Evolutionary conservation across 306 rosid genomes (phyloP).

Genomic region (Glycine tomentella): DNA sequence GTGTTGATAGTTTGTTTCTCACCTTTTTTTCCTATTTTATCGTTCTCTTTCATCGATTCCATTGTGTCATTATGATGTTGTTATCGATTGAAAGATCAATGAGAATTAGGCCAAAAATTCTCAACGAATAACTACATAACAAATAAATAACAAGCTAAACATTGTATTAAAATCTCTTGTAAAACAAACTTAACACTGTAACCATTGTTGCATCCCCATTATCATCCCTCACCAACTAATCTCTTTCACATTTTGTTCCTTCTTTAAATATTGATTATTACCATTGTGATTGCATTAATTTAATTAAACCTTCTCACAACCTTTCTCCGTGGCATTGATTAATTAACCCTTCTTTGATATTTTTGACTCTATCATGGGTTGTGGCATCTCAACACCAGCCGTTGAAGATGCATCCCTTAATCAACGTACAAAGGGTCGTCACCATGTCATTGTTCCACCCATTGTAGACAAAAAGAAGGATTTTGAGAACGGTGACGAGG

Average conservation of each 20-base stretch:
- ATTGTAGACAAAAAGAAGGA: neutral
- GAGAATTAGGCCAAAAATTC: neutral
- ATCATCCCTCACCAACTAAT: neutral
- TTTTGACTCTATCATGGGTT: slow-evolving; percentile 58
- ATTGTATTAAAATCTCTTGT: neutral
- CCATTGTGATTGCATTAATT: neutral
- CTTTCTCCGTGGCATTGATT: neutral
- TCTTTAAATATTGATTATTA: slow-evolving; percentile 6
- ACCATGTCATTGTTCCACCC: neutral
- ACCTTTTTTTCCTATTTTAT: neutral
- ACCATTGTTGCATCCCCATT: slow-evolving; percentile 38
- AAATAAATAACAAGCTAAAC: slow-evolving; percentile 26
- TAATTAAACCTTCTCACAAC: neutral
- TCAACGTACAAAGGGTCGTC: neutral
- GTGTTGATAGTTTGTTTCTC: neutral
- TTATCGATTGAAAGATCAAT: neutral
- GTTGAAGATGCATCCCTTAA: neutral
- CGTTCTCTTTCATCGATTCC: neutral
- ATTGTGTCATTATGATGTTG: neutral
- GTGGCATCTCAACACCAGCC: slow-evolving; percentile 61
- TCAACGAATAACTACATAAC: neutral
- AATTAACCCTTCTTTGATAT: neutral
- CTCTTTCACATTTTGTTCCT: neutral
- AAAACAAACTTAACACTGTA: slow-evolving; percentile 28
- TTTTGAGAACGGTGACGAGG: neutral